A percentile compares a stretch with the other conserved stretches of the same genome.
Evolutionary conservation across 768 basidiomycete species (phyloP).

Genomic region (Termitomyces sp.): DNA sequence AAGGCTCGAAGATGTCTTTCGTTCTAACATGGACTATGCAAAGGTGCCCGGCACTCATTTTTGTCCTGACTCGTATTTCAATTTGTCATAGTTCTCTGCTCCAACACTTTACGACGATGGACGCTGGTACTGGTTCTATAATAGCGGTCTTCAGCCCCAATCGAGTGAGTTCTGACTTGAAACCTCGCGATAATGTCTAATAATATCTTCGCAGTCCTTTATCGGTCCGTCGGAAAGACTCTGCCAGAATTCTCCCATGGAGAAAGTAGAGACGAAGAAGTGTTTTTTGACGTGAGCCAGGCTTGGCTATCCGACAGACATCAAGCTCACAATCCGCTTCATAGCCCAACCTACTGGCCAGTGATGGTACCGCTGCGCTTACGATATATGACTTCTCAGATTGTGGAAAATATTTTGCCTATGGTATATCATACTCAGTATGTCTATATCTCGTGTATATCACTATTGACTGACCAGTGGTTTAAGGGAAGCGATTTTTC

Average conservation of each 20-base stretch:
- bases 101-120: constrained; percentile 58
- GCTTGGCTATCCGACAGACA: not conserved
- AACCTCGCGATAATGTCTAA: constrained; percentile 3
- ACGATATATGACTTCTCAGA: constrained; percentile 54
- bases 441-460: not conserved
- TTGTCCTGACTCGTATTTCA: not conserved
- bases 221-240: constrained; percentile 47
- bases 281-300: constrained; percentile 71
- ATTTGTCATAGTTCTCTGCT: constrained; percentile 48
- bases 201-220: constrained; percentile 38
- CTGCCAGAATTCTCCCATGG: constrained; percentile 50
- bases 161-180: constrained; percentile 28
- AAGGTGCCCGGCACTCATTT: constrained; percentile 24
- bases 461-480: constrained; percentile 1
- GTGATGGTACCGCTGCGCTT: constrained; percentile 69
- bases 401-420: constrained; percentile 68
- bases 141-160: constrained; percentile 73
- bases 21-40: constrained; percentile 33
- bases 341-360: constrained; percentile 64
- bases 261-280: constrained; percentile 46
- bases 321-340: not conserved
- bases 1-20: constrained; percentile 55
- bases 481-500: constrained; percentile 67
- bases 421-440: constrained; percentile 69
- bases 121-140: constrained; percentile 79